These are phyloP conservation scores for Akanthomyces dipterigenus DNA, from an alignment of 2,329 filamentous ascomycete genomes.

Conservation along the genomic window DNA sequence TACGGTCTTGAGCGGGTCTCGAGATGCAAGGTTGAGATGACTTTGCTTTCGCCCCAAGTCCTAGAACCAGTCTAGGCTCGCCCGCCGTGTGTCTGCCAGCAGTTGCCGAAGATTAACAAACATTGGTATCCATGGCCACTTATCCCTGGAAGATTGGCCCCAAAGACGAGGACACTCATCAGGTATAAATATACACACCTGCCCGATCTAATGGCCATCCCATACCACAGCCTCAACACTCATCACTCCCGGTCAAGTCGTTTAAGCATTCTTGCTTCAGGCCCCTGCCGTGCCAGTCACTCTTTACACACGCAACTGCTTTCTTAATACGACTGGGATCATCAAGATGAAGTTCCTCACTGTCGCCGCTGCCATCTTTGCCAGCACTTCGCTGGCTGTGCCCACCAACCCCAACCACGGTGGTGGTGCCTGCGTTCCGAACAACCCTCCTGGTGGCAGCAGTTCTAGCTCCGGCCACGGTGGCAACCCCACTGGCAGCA, in stretches of 20 bases:
- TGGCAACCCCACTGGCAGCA: neutral
- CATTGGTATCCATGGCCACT: neutral
- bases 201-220: neutral
- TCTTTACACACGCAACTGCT: neutral
- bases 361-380: constrained; percentile 13
- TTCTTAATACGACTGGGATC: neutral
- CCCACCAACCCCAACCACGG: constrained; percentile 10
- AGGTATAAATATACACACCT: constrained; percentile 4
- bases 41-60: neutral
- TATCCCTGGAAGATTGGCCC: neutral
- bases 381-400: constrained; percentile 12
- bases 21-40: constrained; percentile 6
- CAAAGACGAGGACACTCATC: neutral
- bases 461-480: neutral
- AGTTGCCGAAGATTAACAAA: neutral
- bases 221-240: neutral
- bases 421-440: neutral
- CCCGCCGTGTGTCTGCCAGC: neutral
- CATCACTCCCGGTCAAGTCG: constrained; percentile 2
- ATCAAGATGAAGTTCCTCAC: constrained; percentile 18
- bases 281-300: neutral
- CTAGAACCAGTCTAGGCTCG: neutral
- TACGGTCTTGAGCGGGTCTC: neutral
- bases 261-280: neutral
- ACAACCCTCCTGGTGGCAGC: neutral